Base-by-base conservation (phyloP, 2,329 filamentous ascomycete genomes). In the Curvularia spicifera region DNA sequence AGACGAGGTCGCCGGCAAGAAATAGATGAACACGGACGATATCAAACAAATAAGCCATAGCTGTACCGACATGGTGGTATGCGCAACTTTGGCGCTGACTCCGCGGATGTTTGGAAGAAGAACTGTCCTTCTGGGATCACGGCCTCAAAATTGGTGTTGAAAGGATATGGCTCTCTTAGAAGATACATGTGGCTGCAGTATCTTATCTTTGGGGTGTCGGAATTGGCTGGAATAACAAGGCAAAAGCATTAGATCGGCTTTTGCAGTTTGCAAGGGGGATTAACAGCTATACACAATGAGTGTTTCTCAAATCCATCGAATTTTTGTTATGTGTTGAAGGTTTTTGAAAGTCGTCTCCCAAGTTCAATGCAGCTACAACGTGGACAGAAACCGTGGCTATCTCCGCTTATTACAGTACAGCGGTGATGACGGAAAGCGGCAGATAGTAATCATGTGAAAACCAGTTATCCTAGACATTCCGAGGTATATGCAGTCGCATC, bases 1-100 rank as follows among this genome's bases (percentile, higher is more conserved):
- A 64, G 93, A 98, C 74, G 87, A 95, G 83, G 89, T 93, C 69
- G 84, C 87, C 59, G 83, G 85, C 62, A 79, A 86, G 78, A 76
- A 81, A 70, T 87, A 79, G 78, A 82, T 40, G 47, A 28, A 35
- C 29, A 44, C 12, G 35, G 33, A 31, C n/a, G 47, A 43, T 20
- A 35, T 60, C 56, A 51, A 61, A 63, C 58, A 56, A 63, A 53
- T 42, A 51, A 29, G 54, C 18, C n/a, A 44, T 40, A 49, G 51
- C 53, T 46, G 45, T 64, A 55, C 54, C 64, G 68, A 59, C 57
- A 45, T 51, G 54, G 42, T 40, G 57, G 53, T 26, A 42, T 40
- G 51, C 42, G 39, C 54, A 60, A 58, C 42, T 45, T 56, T 57
- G 55, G 51, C n/a, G 18, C 22, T 28, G 43, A 50, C 56, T 55